Conservation (phyloP, 176 grass and related monocot genomes). For the Carex parvula region DNA sequence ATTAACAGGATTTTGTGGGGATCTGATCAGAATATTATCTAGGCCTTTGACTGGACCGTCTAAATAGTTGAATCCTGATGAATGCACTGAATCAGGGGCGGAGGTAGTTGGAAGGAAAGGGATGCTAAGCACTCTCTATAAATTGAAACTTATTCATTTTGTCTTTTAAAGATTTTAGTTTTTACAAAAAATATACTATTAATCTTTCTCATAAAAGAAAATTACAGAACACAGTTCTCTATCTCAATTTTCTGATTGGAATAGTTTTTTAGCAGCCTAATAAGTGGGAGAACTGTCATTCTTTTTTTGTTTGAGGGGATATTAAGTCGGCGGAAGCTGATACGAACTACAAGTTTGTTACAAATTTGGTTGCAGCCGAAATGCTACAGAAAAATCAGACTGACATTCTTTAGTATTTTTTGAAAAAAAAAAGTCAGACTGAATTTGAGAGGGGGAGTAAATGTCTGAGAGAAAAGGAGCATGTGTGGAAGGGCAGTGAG, state of each 20-base stretch:
- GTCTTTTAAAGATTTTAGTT: too few species aligned
- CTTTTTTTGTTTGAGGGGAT: neutral
- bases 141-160: too few species aligned
- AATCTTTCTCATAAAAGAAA: too few species aligned
- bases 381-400: conserved; percentile 18
- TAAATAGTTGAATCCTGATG: neutral
- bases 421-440: neutral
- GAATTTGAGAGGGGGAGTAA: conserved; percentile 7
- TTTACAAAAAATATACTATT: too few species aligned
- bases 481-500: conserved; percentile 17
- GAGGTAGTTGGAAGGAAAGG: too few species aligned
- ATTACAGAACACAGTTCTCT: too few species aligned
- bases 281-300: neutral
- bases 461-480: conserved; percentile 22
- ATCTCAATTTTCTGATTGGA: neutral
- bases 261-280: neutral
- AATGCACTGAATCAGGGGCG: neutral
- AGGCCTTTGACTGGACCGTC: neutral
- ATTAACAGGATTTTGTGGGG: neutral
- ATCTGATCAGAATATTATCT: neutral
- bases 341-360: neutral
- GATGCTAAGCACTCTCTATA: too few species aligned
- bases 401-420: neutral
- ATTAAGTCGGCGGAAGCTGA: neutral
- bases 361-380: conserved; percentile 6